phyloP scores from a whole-genome alignment of 306 rosid genomes.

The Cucurbita argyrosperma region DNA sequence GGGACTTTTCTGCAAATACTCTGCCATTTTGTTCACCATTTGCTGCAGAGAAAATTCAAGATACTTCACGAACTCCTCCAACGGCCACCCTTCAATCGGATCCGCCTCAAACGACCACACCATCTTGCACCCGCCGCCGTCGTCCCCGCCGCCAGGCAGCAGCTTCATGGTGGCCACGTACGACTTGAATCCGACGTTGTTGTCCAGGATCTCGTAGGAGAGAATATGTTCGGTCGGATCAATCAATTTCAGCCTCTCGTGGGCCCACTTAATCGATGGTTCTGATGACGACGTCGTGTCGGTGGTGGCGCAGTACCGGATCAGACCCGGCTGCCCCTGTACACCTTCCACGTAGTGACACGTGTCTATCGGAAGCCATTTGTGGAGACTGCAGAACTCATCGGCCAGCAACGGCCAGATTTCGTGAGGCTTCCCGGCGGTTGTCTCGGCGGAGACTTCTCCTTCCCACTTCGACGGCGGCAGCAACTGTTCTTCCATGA shows the following conservation, averaged over 20 bases:
- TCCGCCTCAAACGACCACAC: constrained; percentile 47
- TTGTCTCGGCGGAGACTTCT: constrained; percentile 9
- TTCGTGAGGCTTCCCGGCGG: background rate
- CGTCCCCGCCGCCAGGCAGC: background rate
- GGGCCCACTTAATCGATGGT: background rate
- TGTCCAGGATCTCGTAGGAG: constrained; percentile 22
- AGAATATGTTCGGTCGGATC: constrained; percentile 24
- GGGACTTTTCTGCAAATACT: background rate
- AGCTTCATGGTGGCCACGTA: constrained; percentile 29
- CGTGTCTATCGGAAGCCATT: constrained; percentile 26
- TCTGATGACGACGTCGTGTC: background rate
- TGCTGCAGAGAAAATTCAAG: constrained; percentile 10
- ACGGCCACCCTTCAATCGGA: constrained; percentile 33
- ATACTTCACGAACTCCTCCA: constrained; percentile 18
- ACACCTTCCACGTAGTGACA: constrained; percentile 24
- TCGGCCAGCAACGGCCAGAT: constrained; percentile 23
- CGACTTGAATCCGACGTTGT: constrained; percentile 30
- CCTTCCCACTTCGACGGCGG: constrained; percentile 31
- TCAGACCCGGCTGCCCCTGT: constrained; percentile 35
- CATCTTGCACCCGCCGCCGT: constrained; percentile 24
- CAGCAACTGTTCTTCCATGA: constrained; percentile 5
- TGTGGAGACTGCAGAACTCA: constrained; percentile 38
- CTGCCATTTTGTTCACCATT: constrained; percentile 32
- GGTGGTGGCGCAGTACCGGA: constrained; percentile 25
- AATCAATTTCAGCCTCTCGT: background rate